Base-by-base conservation (phyloP, 192 early-diverging fungal genomes). In the Gaertneriomyces semiglobifer region DNA sequence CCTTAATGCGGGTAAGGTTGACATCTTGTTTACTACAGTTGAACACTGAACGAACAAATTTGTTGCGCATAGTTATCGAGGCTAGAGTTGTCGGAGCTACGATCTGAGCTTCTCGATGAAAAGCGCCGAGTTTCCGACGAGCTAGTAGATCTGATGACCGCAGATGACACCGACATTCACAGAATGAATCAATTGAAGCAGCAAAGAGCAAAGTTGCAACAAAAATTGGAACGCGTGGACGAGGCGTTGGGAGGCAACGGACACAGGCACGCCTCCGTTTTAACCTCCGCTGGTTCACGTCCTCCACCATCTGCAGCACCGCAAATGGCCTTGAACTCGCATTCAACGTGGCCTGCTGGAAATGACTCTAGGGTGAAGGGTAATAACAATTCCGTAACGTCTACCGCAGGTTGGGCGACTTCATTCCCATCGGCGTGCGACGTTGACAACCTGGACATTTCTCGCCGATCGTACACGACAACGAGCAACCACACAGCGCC, bases 71-170 rank as follows among this genome's bases (percentile, higher is more conserved):
- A 53, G 66, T 12, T 68, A 7, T 51, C 66, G 8, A 12, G 33
- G 18, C 42, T 40, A 18, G 54, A 62, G 51, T 44, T 70, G 10
- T 16, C 61, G 44, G 20, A 16, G 6, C 10, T 42, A 8, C 66
- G 66, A n/a, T n/a, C 12, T 5, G 16, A 11, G 8, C 38, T 56
- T 25, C 25, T 61, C 1, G 68, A 60, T 14, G 60, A 70, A 51
- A 60, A 52, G 19, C 52, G 53, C 38, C 43, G 25, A 6, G 33
- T 70, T 7, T 70, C 68, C 5, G 68, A 70, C 44, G 8, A 40
- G 9, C 41, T 70, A 43, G 14, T 33, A 16, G 68, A 70, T 44
- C 9, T 70, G 11, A 51, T 70, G 68, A 6, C 2, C 4, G 48
- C 44, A 38, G 18, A 53, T 5, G 53, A 56, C 40, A 20, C 53